Percentiles rank a stretch among this genome's conserved stretches.
Evolutionary conservation across 148 eudicot genomes (phyloP).

Genomic region (Camellia granthamiana): DNA sequence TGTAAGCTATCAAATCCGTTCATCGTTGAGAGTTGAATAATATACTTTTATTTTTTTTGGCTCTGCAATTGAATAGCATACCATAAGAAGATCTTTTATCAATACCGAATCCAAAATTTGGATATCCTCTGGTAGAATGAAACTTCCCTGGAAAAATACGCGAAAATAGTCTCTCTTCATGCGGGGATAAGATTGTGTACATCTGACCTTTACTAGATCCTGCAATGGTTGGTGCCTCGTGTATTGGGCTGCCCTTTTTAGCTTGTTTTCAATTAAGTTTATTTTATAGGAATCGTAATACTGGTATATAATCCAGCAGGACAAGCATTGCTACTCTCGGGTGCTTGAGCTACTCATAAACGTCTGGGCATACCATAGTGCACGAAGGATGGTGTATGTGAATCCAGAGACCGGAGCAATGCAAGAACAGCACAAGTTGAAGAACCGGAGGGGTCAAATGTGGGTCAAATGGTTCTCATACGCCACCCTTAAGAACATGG

Average conservation of each 20-base stretch:
- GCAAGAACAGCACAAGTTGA: constrained; percentile 69
- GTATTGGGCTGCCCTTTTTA: not conserved
- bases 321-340: constrained; percentile 89
- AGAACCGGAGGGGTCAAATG: constrained; percentile 65
- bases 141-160: too few species aligned
- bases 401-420: constrained; percentile 66
- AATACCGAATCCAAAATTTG: too few species aligned
- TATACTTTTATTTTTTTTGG: too few species aligned
- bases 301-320: constrained; percentile 39
- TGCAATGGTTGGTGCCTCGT: too few species aligned
- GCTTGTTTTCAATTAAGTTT: not conserved
- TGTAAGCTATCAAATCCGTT: too few species aligned
- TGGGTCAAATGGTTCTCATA: constrained; percentile 85
- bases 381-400: constrained; percentile 72
- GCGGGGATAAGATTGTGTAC: too few species aligned
- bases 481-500: constrained; percentile 73
- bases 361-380: constrained; percentile 95
- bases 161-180: too few species aligned
- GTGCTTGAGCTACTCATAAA: constrained; percentile 82
- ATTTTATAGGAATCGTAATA: not conserved
- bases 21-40: too few species aligned
- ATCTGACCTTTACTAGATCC: too few species aligned
- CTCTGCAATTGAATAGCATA: too few species aligned
- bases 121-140: too few species aligned
- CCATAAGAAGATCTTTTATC: too few species aligned